Evolutionary conservation across 2,329 filamentous ascomycete species (phyloP), one percentile per base, ranked within the genome.

Genomic region (Xylaria polymorpha): DNA sequence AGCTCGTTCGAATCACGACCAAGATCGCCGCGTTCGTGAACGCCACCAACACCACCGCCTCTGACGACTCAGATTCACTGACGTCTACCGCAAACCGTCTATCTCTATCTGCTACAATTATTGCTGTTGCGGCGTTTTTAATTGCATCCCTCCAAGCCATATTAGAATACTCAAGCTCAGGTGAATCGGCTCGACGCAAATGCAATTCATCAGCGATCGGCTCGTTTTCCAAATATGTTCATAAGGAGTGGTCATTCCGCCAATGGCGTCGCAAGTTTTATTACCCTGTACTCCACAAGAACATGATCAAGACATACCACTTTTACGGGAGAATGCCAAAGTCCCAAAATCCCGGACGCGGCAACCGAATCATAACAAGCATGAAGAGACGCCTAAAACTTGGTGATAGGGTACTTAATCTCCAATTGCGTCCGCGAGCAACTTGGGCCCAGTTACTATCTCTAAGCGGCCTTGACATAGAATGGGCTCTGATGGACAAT

Each of bases 21-120:
- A 56, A 37, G 12, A 63, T 63, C 9, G 50, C 61, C 29, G 29
- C 25, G 6, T 22, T 37, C 25, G 22, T 56, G 25, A 63, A 63
- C n/a, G 15, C 22, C 6, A 46, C 61, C 5, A 7, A 1, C 9
- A 25, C 4, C 32, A 32, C 9, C 15, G 4, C 25, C 12, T 39
- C 39, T 12, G 25, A 59, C 25, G 53, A 48, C 55, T 58, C 32
- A 10, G 55, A 44, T 12, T 43, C 43, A n/a, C 35, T 59, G 5
- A n/a, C 62, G 18, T 65, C 62, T 4, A 59, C n/a, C 37, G 18
- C 55, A 18, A 65, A 65, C 32, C 39, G 53, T 18, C 53, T 65
- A 22, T 39, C 62, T 25, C 35, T 65, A 14, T 59, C 53, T n/a
- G 62, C 62, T 20, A 5, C 46, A 9, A 59, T 59, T 18, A 20